A percentile compares a stretch with the other conserved stretches of the same genome.
These are phyloP conservation scores for Scedosporium boydii DNA, from an alignment of 2,329 filamentous ascomycete genomes.

Conservation along the genomic window DNA sequence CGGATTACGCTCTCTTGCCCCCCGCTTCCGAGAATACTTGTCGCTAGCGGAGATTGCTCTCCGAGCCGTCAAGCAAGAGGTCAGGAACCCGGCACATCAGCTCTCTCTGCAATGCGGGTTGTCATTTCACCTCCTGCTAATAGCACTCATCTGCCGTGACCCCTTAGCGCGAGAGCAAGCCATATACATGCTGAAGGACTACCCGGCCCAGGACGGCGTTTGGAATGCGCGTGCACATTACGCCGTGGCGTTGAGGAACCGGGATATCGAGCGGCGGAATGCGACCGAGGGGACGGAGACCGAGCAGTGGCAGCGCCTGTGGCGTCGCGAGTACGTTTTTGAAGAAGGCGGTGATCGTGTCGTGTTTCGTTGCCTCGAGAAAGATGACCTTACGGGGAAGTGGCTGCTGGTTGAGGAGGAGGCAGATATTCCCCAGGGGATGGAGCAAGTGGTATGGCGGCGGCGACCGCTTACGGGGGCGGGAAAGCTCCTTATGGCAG, in stretches of 20 bases:
- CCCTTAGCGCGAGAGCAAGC: conserved; percentile 22
- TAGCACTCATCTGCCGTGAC: conserved; percentile 21
- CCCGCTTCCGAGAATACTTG: conserved; percentile 22
- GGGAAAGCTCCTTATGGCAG: conserved; percentile 10
- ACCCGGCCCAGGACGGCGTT: conserved; percentile 23
- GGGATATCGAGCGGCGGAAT: conserved; percentile 18
- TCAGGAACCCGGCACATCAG: conserved; percentile 14
- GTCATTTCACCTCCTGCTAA: conserved; percentile 14
- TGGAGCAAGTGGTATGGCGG: conserved; percentile 22
- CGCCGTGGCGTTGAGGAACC: conserved; percentile 16
- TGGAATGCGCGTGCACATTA: conserved; percentile 20
- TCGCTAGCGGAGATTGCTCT: conserved; percentile 19
- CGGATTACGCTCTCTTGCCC: conserved; percentile 14
- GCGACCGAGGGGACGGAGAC: conserved; percentile 15
- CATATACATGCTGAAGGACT: conserved; percentile 19
- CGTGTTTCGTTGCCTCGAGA: conserved; percentile 20
- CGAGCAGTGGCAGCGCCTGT: conserved; percentile 22
- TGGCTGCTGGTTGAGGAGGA: conserved; percentile 30
- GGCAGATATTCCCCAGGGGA: conserved; percentile 19
- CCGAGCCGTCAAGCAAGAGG: conserved; percentile 6
- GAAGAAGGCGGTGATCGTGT: conserved; percentile 23
- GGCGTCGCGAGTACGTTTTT: conserved; percentile 23
- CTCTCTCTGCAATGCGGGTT: conserved; percentile 21
- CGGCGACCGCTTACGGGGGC: conserved; percentile 25
- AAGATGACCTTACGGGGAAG: conserved; percentile 15